Conservation (phyloP, 2,329 filamentous ascomycete genomes). For the Bertia moriformis region DNA sequence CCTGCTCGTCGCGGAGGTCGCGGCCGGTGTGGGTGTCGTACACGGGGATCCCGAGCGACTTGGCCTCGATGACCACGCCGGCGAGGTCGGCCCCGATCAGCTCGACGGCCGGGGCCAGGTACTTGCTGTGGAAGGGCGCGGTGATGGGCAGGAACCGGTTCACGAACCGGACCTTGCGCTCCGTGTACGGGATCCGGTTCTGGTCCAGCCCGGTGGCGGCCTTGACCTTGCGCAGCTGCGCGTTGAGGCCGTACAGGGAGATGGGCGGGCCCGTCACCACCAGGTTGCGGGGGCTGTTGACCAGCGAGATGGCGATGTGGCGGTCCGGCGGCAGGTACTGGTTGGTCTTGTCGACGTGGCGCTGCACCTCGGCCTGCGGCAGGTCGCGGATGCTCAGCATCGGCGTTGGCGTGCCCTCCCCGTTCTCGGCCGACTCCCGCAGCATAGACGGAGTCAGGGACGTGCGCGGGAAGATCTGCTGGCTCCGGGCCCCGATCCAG, state of each 20-base stretch:
- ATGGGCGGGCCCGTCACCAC: conserved; percentile 93
- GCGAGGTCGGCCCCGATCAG: conserved; percentile 79
- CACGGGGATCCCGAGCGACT: conserved; percentile 67
- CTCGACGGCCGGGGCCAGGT: conserved; percentile 67
- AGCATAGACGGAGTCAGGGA: conserved; percentile 82
- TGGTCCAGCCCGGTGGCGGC: conserved; percentile 95
- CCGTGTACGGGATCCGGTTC: conserved; percentile 81
- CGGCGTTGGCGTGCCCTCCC: conserved; percentile 87
- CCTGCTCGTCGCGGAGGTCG: conserved; percentile 59
- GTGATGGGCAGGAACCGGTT: conserved; percentile 97
- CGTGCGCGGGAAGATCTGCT: conserved; percentile 91
- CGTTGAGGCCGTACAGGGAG: conserved; percentile 88
- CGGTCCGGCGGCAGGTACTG: conserved; percentile 84
- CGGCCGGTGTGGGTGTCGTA: conserved; percentile 81
- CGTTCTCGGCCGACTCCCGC: conserved; percentile 83
- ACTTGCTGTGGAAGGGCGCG: conserved; percentile 94
- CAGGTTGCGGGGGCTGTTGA: conserved; percentile 94
- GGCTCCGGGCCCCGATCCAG: conserved; percentile 94
- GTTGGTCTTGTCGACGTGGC: conserved; percentile 93
- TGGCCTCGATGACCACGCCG: conserved; percentile 61
- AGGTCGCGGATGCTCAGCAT: conserved; percentile 97
- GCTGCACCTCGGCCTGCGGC: conserved; percentile 74
- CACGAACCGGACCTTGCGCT: conserved; percentile 90
- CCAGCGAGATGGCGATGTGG: conserved; percentile 85
- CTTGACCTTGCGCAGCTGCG: conserved; percentile 91